Percentiles rank a stretch among this genome's conserved stretches.
These are phyloP conservation scores for Pochonia chlamydosporia DNA, from an alignment of 2,329 filamentous ascomycete species.

Conservation along the genomic window DNA sequence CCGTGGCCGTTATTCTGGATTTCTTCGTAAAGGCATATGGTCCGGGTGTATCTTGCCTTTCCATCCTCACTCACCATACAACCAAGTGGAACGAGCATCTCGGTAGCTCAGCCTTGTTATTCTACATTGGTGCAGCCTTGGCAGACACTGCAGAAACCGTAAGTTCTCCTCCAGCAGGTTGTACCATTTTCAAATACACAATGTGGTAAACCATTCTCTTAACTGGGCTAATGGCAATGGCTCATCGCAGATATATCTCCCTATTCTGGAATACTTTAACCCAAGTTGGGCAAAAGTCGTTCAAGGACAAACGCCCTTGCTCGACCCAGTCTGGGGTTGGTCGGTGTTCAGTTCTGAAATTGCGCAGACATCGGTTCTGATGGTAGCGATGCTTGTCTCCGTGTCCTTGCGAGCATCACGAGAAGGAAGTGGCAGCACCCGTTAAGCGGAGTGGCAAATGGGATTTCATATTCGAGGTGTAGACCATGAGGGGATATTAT, in stretches of 20 bases:
- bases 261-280: background rate
- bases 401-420: too few species aligned
- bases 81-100: background rate
- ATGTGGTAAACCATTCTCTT: too few species aligned
- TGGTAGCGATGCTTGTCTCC: background rate
- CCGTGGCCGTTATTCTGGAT: background rate
- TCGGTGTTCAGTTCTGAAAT: background rate
- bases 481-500: too few species aligned
- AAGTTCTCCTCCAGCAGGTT: background rate
- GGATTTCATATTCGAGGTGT: too few species aligned
- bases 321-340: background rate
- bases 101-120: background rate
- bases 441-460: too few species aligned
- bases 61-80: background rate
- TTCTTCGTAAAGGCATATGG: background rate
- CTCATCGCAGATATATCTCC: background rate
- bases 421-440: too few species aligned
- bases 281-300: background rate
- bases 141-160: constrained; percentile 2
- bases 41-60: background rate
- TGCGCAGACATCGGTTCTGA: background rate
- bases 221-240: background rate
- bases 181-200: background rate
- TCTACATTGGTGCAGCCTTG: background rate
- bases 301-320: background rate